phyloP scores from a whole-genome alignment of 768 basidiomycete genomes.

The Suillus cothurnatus region DNA sequence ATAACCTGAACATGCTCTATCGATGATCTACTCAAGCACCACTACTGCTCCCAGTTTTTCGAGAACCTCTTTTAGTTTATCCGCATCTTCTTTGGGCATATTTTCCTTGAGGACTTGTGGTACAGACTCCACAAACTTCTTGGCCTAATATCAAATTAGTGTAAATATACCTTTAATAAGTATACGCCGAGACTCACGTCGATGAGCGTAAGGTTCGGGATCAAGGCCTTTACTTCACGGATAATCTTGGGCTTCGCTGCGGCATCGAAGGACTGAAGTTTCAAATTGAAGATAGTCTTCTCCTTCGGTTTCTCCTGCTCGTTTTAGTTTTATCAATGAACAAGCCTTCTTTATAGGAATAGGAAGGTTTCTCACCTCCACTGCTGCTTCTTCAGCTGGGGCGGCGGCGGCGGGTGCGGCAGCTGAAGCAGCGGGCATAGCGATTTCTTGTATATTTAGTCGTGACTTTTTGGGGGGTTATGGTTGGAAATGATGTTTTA shows the following conservation, averaged over 20 bases:
- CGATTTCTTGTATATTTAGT: slow-evolving; percentile 96
- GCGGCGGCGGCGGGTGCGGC: slow-evolving; percentile 59
- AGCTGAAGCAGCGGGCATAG: slow-evolving; percentile 79
- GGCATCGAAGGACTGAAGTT: slow-evolving; percentile 92
- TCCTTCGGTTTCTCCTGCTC: slow-evolving; percentile 92
- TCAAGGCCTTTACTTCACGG: slow-evolving; percentile 93
- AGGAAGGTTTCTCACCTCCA: slow-evolving; percentile 55
- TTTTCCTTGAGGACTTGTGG: slow-evolving; percentile 95
- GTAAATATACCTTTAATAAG: slow-evolving; percentile 6
- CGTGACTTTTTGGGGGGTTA: slow-evolving; percentile 57
- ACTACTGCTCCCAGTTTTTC: slow-evolving; percentile 88
- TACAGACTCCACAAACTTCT: slow-evolving; percentile 97
- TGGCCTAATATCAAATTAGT: slow-evolving; percentile 62
- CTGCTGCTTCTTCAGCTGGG: slow-evolving; percentile 60
- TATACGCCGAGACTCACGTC: slow-evolving; percentile 63
- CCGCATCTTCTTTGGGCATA: slow-evolving; percentile 94
- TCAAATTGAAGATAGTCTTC: slow-evolving; percentile 97
- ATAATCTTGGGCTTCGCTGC: slow-evolving; percentile 95
- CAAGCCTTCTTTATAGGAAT: not conserved
- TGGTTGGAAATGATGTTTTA: no score
- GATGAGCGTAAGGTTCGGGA: slow-evolving; percentile 95
- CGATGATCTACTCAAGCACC: slow-evolving; percentile 65
- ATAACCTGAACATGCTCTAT: slow-evolving; percentile 17
- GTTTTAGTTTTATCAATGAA: not conserved
- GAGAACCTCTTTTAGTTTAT: slow-evolving; percentile 92